Conservation (phyloP, 1,139 yeast genomes). For the Entelexis paramagnoliae region DNA sequence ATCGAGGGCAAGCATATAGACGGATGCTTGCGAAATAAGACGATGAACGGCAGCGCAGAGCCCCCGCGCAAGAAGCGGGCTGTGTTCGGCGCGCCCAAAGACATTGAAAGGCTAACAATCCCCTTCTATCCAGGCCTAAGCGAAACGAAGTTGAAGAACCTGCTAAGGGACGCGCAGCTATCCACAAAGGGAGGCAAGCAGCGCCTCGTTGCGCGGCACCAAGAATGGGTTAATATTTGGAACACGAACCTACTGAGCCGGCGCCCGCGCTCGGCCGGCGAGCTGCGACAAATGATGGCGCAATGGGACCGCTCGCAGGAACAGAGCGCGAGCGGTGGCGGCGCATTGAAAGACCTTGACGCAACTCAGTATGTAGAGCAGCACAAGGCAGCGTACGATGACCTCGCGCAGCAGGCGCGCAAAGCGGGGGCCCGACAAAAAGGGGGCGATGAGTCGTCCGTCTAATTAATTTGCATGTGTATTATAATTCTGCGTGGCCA, state of each 20-base stretch:
- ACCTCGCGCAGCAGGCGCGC: conserved; percentile 43
- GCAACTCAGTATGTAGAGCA: conserved; percentile 43
- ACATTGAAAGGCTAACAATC: conserved; percentile 12
- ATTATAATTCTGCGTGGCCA: neutral
- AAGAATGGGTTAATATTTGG: conserved; percentile 68
- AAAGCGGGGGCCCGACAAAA: neutral
- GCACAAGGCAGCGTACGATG: conserved; percentile 44
- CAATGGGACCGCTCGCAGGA: conserved; percentile 53
- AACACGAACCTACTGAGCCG: conserved; percentile 80
- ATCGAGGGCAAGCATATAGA: conserved; percentile 65
- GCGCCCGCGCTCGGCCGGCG: conserved; percentile 49
- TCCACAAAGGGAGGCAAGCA: conserved; percentile 53
- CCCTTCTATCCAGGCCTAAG: conserved; percentile 32
- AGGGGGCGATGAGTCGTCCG: neutral
- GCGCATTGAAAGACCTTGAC: conserved; percentile 32
- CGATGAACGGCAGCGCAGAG: neutral
- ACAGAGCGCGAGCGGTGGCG: conserved; percentile 7
- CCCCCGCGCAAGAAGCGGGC: conserved; percentile 10
- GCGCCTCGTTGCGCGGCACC: conserved; percentile 59
- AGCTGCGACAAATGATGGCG: conserved; percentile 45
- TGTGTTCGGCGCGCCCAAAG: neutral
- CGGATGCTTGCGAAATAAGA: conserved; percentile 41
- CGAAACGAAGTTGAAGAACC: conserved; percentile 52
- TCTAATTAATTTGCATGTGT: neutral
- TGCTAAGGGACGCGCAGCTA: conserved; percentile 45